phyloP scores from a whole-genome alignment of 2,329 filamentous ascomycete species.

The Fusarium oxysporum region DNA sequence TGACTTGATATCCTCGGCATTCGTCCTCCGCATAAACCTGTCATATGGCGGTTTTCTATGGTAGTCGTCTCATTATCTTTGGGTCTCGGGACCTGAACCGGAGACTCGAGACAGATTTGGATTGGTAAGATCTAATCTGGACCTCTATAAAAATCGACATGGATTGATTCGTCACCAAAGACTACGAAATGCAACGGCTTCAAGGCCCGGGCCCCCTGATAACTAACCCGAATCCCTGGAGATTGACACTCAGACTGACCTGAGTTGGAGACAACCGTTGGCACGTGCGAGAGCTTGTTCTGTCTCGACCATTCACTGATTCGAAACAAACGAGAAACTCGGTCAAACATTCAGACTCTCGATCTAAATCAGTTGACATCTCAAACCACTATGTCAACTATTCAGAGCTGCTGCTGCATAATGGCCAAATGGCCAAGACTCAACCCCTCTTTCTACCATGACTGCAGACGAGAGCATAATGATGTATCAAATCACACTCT shows the following conservation, averaged over 20 bases:
- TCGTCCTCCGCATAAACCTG: slow-evolving; percentile 7
- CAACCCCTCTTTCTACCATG: slow-evolving; percentile 20
- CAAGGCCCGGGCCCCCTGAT: slow-evolving; percentile 18
- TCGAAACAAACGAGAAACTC: slow-evolving; percentile 21
- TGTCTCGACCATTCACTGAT: slow-evolving; percentile 8
- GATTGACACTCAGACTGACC: not conserved
- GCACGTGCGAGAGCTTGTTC: slow-evolving; percentile 43
- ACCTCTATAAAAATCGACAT: not conserved
- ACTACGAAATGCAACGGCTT: slow-evolving; percentile 6
- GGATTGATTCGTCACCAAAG: slow-evolving; percentile 14
- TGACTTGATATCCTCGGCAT: slow-evolving; percentile 7
- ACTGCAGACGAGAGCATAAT: slow-evolving; percentile 20
- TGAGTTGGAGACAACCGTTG: slow-evolving; percentile 30
- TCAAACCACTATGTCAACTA: slow-evolving; percentile 1
- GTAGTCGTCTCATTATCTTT: slow-evolving; percentile 9
- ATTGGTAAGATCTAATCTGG: slow-evolving; percentile 16
- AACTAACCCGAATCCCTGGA: slow-evolving; percentile 21
- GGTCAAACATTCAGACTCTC: slow-evolving; percentile 23
- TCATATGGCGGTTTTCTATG: slow-evolving; percentile 25
- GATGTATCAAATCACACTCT: slow-evolving; percentile 21
- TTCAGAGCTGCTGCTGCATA: not conserved
- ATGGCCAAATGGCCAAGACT: slow-evolving; percentile 26
- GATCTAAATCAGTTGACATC: slow-evolving; percentile 11
- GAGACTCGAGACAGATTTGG: slow-evolving; percentile 25
- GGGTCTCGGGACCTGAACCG: slow-evolving; percentile 26